A percentile compares a stretch with the other conserved stretches of the same genome.
Evolutionary conservation across 768 basidiomycete genomes (phyloP).

Genomic region (Paxillus rubicundulus): DNA sequence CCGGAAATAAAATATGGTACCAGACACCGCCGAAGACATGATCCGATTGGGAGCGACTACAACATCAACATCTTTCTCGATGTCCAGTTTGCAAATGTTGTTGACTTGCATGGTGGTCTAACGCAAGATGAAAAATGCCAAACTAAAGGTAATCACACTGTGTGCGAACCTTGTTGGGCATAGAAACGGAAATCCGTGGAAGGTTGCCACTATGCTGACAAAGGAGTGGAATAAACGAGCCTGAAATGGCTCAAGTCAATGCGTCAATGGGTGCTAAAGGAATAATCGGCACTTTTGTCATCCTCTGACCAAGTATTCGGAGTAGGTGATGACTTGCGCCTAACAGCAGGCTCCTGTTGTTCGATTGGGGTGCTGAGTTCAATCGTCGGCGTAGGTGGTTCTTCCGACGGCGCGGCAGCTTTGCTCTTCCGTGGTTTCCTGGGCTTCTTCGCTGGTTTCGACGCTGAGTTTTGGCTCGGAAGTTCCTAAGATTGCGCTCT

Average conservation of each 20-base stretch:
- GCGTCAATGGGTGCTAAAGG: constrained; percentile 1
- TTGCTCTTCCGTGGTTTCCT: constrained; percentile 32
- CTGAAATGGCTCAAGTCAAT: constrained; percentile 31
- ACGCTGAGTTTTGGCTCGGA: constrained; percentile 24
- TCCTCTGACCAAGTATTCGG: constrained; percentile 59
- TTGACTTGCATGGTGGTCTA: constrained; percentile 58
- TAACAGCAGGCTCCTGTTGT: constrained; percentile 15
- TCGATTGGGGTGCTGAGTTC: constrained; percentile 21
- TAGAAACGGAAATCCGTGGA: constrained; percentile 62
- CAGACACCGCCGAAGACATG: constrained; percentile 13
- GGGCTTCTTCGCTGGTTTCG: constrained; percentile 32
- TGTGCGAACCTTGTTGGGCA: constrained; percentile 56
- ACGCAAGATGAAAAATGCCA: constrained; percentile 5
- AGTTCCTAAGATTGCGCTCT: neutral
- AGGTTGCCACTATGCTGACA: constrained; percentile 65
- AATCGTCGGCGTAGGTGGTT: constrained; percentile 16
- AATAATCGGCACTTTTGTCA: constrained; percentile 54
- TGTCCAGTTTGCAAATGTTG: constrained; percentile 40
- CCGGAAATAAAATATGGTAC: neutral
- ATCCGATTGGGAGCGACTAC: constrained; percentile 40
- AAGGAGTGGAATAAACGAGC: constrained; percentile 53
- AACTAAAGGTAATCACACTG: constrained; percentile 5
- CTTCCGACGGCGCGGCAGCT: constrained; percentile 23
- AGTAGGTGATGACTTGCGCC: constrained; percentile 30
- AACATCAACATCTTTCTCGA: constrained; percentile 41